Evolutionary conservation across 768 basidiomycete genomes (phyloP).

Genomic region (Suillus subluteus): DNA sequence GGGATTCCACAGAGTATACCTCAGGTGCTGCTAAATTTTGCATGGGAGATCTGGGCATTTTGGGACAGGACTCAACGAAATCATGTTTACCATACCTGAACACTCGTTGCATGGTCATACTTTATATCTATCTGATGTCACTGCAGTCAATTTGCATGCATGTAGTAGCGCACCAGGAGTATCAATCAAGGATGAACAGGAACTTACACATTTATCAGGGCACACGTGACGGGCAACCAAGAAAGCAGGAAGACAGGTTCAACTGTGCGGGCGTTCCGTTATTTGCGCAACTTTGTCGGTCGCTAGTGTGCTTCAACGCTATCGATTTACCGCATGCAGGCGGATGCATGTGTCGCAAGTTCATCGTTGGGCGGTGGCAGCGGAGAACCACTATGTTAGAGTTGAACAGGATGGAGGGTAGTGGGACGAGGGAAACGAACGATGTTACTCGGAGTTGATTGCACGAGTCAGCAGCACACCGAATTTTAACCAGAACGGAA

Average conservation of each 20-base stretch:
- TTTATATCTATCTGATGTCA: neutral
- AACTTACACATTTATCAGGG: neutral
- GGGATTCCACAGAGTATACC: neutral
- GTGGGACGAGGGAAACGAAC: neutral
- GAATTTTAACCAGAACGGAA: neutral
- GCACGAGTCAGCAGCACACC: neutral
- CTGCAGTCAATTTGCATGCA: neutral
- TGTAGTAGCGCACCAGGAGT: neutral
- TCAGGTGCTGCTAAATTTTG: neutral
- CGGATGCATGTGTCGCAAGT: neutral
- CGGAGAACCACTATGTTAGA: neutral
- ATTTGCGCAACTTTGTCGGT: neutral
- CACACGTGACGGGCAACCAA: neutral
- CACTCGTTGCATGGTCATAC: neutral
- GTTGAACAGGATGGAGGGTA: neutral
- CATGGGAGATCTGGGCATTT: neutral
- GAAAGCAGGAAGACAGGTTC: neutral
- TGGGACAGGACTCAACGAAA: neutral
- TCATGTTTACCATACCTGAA: neutral
- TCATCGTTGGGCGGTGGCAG: neutral
- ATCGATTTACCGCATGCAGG: neutral
- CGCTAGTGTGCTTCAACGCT: neutral
- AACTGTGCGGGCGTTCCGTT: neutral
- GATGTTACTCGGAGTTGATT: neutral
- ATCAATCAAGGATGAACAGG: neutral